Evolutionary conservation across 2,329 filamentous ascomycete genomes (phyloP).

Genomic region (Emydomyces testavorans): DNA sequence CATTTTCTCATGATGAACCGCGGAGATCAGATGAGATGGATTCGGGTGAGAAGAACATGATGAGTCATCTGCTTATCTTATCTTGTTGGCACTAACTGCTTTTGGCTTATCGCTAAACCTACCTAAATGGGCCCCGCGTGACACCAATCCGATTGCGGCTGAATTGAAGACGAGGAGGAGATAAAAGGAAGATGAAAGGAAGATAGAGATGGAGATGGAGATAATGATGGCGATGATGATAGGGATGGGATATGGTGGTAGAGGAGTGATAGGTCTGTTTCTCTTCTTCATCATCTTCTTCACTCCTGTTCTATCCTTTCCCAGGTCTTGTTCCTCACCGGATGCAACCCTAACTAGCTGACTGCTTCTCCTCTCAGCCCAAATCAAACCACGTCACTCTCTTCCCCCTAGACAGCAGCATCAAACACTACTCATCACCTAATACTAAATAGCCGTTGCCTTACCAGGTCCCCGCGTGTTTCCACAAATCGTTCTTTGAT

Average conservation of each 20-base stretch:
- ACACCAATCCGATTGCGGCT: too few species aligned
- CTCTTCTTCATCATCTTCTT: not conserved
- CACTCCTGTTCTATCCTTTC: not conserved
- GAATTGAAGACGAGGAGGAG: too few species aligned
- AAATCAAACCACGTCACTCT: conserved; percentile 3
- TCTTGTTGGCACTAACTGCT: too few species aligned
- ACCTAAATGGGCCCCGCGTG: not conserved
- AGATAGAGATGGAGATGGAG: too few species aligned
- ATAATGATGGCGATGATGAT: too few species aligned
- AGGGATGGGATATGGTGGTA: too few species aligned
- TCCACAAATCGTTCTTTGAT: not conserved
- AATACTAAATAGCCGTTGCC: too few species aligned
- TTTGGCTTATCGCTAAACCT: not conserved
- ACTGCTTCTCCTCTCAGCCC: not conserved
- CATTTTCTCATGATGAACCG: too few species aligned
- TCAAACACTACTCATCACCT: not conserved
- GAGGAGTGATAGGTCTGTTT: too few species aligned
- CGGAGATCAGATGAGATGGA: too few species aligned
- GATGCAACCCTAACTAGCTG: conserved; percentile 2
- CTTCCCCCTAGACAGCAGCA: not conserved
- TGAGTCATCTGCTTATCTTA: conserved; percentile 3
- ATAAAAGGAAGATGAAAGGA: too few species aligned
- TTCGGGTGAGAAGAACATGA: not conserved
- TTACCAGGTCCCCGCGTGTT: too few species aligned
- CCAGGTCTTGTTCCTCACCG: not conserved